These are phyloP conservation scores for Mycena galericulata DNA, from an alignment of 768 basidiomycete genomes.

Conservation along the genomic window DNA sequence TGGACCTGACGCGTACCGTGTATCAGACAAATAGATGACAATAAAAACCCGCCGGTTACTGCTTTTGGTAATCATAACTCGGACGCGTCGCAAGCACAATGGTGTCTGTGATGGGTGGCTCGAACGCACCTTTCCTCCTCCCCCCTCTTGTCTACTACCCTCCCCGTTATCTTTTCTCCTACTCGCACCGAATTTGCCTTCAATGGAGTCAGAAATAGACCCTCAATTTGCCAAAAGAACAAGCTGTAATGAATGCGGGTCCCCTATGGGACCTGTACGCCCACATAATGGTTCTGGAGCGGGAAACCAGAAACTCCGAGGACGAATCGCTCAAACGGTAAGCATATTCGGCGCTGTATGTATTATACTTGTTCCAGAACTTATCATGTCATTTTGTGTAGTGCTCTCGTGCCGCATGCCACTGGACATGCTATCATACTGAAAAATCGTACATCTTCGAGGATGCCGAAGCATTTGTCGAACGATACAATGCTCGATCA, in stretches of 20 bases:
- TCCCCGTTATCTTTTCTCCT: neutral
- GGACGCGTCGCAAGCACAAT: neutral
- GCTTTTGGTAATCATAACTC: too few relatives aligned
- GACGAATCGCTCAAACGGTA: slow-evolving; percentile 6
- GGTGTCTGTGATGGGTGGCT: neutral
- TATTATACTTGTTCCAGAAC: neutral
- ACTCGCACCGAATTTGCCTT: neutral
- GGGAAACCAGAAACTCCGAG: neutral
- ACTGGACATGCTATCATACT: slow-evolving; percentile 6
- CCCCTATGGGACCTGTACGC: slow-evolving; percentile 40
- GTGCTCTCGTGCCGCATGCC: slow-evolving; percentile 3
- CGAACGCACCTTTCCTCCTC: neutral
- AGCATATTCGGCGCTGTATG: neutral
- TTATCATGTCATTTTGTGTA: neutral
- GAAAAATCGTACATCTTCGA: neutral
- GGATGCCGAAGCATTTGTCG: slow-evolving; percentile 11
- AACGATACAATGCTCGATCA: neutral
- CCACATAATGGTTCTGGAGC: slow-evolving; percentile 30
- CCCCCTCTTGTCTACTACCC: neutral
- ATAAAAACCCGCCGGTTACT: neutral
- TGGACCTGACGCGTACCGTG: neutral
- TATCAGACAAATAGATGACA: neutral
- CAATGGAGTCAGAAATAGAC: neutral
- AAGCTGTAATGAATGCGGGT: neutral
- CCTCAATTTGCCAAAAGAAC: neutral